Percentiles rank a stretch among this genome's conserved stretches.
phyloP scores from a whole-genome alignment of 495 filamentous ascomycete species.

The Pyrenula massariospora region DNA sequence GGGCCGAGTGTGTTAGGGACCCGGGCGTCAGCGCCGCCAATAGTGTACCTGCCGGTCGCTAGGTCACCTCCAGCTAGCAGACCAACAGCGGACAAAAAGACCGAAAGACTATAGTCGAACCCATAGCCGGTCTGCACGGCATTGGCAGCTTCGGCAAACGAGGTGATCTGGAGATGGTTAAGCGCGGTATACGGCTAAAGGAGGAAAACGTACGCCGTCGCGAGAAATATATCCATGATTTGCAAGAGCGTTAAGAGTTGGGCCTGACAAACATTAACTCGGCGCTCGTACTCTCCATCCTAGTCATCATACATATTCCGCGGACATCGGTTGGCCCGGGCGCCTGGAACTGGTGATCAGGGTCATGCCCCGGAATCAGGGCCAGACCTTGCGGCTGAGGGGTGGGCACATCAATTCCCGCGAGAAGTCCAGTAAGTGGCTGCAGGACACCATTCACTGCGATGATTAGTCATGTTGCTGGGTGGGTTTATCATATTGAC shows the following conservation, averaged over 20 bases:
- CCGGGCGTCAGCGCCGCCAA: constrained; percentile 10
- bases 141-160: constrained; percentile 13
- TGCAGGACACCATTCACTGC: no score
- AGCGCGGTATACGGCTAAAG: not conserved
- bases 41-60: constrained; percentile 11
- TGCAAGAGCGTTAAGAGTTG: constrained; percentile 35
- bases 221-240: constrained; percentile 38
- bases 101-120: constrained; percentile 8
- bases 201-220: constrained; percentile 25
- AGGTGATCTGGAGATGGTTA: constrained; percentile 6
- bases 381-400: no score
- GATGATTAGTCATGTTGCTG: no score
- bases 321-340: no score
- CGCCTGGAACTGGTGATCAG: no score
- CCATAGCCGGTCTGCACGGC: constrained; percentile 13
- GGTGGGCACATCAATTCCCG: no score
- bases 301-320: no score
- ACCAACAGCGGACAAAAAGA: constrained; percentile 11
- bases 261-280: no score
- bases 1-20: constrained; percentile 13
- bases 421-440: no score
- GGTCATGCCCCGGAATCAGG: no score
- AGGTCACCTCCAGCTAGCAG: constrained; percentile 14
- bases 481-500: no score
- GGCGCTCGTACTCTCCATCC: no score